phyloP scores from a whole-genome alignment of 1,284 basidiomycete genomes.

The Pseudozyma thailandica region DNA sequence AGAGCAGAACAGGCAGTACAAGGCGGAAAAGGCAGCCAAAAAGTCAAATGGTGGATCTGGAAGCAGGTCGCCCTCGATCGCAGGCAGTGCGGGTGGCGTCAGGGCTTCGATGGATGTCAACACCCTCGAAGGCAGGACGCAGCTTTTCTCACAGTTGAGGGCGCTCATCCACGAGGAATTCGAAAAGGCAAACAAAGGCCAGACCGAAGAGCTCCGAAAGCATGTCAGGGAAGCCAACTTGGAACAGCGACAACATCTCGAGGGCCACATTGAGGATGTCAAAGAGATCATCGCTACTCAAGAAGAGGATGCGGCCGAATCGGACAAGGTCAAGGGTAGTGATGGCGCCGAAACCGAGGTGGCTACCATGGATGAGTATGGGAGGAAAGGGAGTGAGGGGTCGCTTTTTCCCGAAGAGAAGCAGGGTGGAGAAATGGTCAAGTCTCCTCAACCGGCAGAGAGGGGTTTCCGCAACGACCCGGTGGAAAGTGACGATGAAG shows the following conservation, averaged over 20 bases:
- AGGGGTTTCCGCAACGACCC: conserved; percentile 25
- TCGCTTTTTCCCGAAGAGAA: conserved; percentile 5
- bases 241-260: conserved; percentile 45
- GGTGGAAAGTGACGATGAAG: conserved; percentile 13
- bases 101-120: conserved; percentile 40
- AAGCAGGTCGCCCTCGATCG: conserved; percentile 19
- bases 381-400: conserved; percentile 23
- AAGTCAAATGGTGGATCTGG: conserved; percentile 33
- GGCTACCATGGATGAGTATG: conserved; percentile 5
- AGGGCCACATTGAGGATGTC: conserved; percentile 59
- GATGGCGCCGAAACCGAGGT: conserved; percentile 16
- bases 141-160: conserved; percentile 33
- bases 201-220: conserved; percentile 42
- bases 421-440: conserved; percentile 2
- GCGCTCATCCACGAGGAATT: conserved; percentile 56
- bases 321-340: conserved; percentile 2
- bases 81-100: conserved; percentile 3
- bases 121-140: conserved; percentile 34
- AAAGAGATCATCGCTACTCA: conserved; percentile 45
- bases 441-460: conserved; percentile 32
- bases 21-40: conserved; percentile 32
- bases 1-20: conserved; percentile 41
- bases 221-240: conserved; percentile 2
- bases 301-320: conserved; percentile 8
- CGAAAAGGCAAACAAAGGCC: conserved; percentile 37